Evolutionary conservation across 306 rosid genomes (phyloP), one percentile per base, ranked within the genome.

Genomic region (Myrica gale): DNA sequence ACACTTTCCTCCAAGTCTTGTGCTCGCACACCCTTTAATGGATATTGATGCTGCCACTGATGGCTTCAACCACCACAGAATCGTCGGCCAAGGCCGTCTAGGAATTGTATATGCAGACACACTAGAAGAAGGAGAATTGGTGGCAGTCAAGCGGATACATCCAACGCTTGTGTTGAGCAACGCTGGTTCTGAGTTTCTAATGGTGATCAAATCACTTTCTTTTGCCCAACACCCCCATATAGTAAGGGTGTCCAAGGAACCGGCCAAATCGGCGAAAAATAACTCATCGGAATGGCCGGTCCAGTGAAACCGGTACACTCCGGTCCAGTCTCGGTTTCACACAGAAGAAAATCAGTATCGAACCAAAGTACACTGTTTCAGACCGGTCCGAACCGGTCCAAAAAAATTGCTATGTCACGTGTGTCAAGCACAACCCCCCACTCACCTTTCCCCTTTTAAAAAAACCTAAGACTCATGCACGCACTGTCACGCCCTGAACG

Each of bases 81-180:
- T 90, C 21, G 65, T 94, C 1, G 96, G 96, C 8, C 76, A 86
- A 17, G 98, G 96, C 19, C 96, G 90, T 6, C 48, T 94, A 1
- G 98, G 97, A 63, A 94, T 84, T 0, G 93, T 94, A 5, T 94
- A 90, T 20, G 98, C 93, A 0, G 97, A 89, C 2, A 23, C 74
- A 1, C 65, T 83, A 0, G 91, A 82, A 10, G 57, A 76, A 7
- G 84, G 71, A 58, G 82, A 87, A 1, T 56, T 88, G 5, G 86
- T 84, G 7, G 96, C 97, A 0, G 89, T 90, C 7, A 94, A 94
- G 47, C 69, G 98, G 54, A 87, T 94, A 61, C 92, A 89, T 72
- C 87, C 95, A 0, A 45, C 82, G 72, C 92, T 90, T 12, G 96
- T 94, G 5, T 68, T 92, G 68, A 88, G 92, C 84, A 92, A 89